Conservation (phyloP, 2,329 filamentous ascomycete genomes). For the Pseudocercospora fuligena region DNA sequence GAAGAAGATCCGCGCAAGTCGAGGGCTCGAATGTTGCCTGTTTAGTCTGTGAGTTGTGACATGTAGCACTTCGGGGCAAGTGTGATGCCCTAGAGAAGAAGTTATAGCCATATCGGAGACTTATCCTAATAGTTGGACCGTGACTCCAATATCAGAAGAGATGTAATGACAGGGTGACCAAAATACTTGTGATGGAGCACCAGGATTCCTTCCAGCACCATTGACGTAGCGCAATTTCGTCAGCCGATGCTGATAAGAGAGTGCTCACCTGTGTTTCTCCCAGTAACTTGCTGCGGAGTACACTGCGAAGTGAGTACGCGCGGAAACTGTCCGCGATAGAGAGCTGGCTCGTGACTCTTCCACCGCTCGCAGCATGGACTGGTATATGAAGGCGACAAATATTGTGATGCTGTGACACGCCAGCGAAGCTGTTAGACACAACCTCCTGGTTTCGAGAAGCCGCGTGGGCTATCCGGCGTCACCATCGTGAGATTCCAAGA, state of each 20-base stretch:
- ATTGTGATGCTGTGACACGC: background rate
- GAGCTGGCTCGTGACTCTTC: background rate
- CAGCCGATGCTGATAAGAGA: background rate
- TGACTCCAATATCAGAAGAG: background rate
- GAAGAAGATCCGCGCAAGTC: background rate
- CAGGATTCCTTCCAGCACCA: background rate
- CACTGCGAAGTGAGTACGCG: background rate
- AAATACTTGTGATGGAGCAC: background rate
- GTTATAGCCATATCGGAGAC: background rate
- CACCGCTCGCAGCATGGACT: background rate
- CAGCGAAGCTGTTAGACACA: background rate
- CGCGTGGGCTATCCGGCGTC: background rate
- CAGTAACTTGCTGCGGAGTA: background rate
- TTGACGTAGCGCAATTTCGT: background rate
- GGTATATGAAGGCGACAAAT: background rate
- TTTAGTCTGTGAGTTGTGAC: background rate
- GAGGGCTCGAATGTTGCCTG: background rate
- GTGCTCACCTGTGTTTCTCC: background rate
- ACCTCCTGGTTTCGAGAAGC: conserved; percentile 1
- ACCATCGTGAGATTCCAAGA: conserved; percentile 1
- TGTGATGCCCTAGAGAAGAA: background rate
- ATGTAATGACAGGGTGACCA: background rate
- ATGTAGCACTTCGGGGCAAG: background rate
- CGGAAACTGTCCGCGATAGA: background rate
- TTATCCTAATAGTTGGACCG: background rate